Base-by-base conservation (phyloP, 176 grass and related monocot species). In the Bolboschoenus planiculmis region DNA sequence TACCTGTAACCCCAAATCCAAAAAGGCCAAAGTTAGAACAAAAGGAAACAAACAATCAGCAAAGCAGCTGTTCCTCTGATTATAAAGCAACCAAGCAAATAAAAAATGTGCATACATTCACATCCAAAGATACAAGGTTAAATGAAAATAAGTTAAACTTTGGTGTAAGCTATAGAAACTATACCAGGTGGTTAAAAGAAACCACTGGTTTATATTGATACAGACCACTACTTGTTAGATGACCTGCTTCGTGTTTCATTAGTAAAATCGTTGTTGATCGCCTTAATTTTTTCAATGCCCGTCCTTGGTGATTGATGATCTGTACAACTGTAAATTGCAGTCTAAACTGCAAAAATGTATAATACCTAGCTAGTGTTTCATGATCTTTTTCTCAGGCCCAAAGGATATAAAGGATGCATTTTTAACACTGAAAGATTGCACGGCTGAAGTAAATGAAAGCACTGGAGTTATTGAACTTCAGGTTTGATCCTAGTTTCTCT, bases 321-420 rank as follows among this genome's bases (percentile, higher is more conserved):
- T 44, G 66, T n/a, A 72, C 37, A 40, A 72, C 36, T 31, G 34
- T n/a, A 68, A 68, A 36, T 68, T 37, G 35, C 18, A 39, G 7
- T n/a, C 18, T 39, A 68, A 68, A n/a, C 18, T 23, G 66, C 31
- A 24, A 23, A 42, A 71, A 71, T 40, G 36, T 42, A 71, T 71
- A 42, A 15, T 48, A 74, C 10, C 2, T 55, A 80, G 31, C 7
- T 57, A 33, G 51, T 39, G 16, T 47, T 37, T 33, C 61, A 42
- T 83, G 48, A 72, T 84, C 84, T 56, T 84, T 86, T 37, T 78
- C 84, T 66, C 90, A 97, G 95, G 88, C 63, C 84, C 85, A 40
- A 97, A 88, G 64, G 95, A 97, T 83, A 72, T 93, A 82, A 97
- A 94, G 29, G 90, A 94, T 81, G 82, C 92, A 74, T 90, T 92